These are phyloP conservation scores for Schizophyllum commune DNA, from an alignment of 1,284 basidiomycete genomes.

Conservation along the genomic window DNA sequence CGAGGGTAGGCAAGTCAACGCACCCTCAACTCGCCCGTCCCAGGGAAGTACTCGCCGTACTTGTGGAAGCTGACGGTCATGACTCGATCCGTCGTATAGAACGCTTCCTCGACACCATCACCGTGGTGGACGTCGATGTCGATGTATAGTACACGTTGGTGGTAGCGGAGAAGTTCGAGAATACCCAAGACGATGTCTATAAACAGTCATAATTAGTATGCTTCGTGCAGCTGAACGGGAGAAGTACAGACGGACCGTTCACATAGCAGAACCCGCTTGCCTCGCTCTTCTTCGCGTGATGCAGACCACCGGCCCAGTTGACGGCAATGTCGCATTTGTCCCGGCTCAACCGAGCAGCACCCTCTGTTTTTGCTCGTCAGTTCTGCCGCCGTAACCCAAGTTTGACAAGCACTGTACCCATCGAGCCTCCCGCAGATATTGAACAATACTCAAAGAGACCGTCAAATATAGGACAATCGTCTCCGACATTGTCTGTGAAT, in stretches of 20 bases:
- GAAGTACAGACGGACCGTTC: slow-evolving; percentile 55
- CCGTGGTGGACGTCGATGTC: slow-evolving; percentile 99
- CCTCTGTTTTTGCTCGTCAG: slow-evolving; percentile 56
- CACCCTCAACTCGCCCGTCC: slow-evolving; percentile 91
- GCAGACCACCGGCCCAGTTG: slow-evolving; percentile 97
- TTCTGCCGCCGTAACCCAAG: neutral
- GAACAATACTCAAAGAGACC: slow-evolving; percentile 98
- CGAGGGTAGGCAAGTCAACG: slow-evolving; percentile 18
- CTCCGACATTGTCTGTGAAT: slow-evolving; percentile 44
- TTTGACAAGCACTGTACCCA: slow-evolving; percentile 58
- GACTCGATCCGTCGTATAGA: slow-evolving; percentile 97
- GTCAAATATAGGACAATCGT: slow-evolving; percentile 98
- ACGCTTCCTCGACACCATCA: slow-evolving; percentile 98
- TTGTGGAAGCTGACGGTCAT: slow-evolving; percentile 99
- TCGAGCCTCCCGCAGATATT: slow-evolving; percentile 96
- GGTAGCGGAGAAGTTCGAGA: slow-evolving; percentile 91
- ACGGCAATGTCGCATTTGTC: slow-evolving; percentile 99
- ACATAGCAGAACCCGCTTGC: slow-evolving; percentile 99
- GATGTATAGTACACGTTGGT: slow-evolving; percentile 93
- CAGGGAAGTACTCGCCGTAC: slow-evolving; percentile 99
- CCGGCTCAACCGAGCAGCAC: slow-evolving; percentile 88
- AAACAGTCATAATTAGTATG: neutral
- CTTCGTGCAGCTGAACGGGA: neutral
- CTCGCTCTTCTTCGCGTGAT: slow-evolving; percentile 98
- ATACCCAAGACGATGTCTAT: slow-evolving; percentile 96